These are phyloP conservation scores for Pseudogymnoascus sp. DNA, from an alignment of 2,329 filamentous ascomycete genomes.

Conservation along the genomic window DNA sequence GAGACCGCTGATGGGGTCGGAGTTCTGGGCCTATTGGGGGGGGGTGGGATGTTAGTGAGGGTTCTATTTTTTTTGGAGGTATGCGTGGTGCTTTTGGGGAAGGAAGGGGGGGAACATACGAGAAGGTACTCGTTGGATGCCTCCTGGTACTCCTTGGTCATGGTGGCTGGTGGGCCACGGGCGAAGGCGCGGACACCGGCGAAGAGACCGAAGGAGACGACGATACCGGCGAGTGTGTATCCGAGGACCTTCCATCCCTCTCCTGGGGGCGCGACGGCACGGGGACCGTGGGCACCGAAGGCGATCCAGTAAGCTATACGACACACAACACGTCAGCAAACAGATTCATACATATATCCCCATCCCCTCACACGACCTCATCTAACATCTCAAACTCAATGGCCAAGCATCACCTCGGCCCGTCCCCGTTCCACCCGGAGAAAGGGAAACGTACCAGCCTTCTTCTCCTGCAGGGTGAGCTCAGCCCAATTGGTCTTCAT, in stretches of 20 bases:
- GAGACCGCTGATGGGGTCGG: slow-evolving; percentile 81
- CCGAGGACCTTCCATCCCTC: slow-evolving; percentile 72
- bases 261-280: slow-evolving; percentile 71
- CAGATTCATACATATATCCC: slow-evolving; percentile 6
- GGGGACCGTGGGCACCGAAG: slow-evolving; percentile 92
- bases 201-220: slow-evolving; percentile 63
- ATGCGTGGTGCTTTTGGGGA: neutral
- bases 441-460: slow-evolving; percentile 66
- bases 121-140: slow-evolving; percentile 87
- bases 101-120: slow-evolving; percentile 44
- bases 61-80: neutral
- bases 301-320: slow-evolving; percentile 95
- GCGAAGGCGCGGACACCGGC: slow-evolving; percentile 61
- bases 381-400: neutral
- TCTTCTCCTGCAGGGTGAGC: slow-evolving; percentile 95
- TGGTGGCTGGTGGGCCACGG: slow-evolving; percentile 66
- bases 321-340: slow-evolving; percentile 25
- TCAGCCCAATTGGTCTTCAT: slow-evolving; percentile 99
- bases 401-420: neutral
- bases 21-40: slow-evolving; percentile 62
- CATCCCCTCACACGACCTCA: neutral
- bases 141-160: slow-evolving; percentile 97
- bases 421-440: neutral
- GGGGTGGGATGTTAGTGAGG: neutral
- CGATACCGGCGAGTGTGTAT: slow-evolving; percentile 62